These are phyloP conservation scores for Oryza longistaminata DNA, from an alignment of 176 grass and related monocot genomes.

Conservation along the genomic window DNA sequence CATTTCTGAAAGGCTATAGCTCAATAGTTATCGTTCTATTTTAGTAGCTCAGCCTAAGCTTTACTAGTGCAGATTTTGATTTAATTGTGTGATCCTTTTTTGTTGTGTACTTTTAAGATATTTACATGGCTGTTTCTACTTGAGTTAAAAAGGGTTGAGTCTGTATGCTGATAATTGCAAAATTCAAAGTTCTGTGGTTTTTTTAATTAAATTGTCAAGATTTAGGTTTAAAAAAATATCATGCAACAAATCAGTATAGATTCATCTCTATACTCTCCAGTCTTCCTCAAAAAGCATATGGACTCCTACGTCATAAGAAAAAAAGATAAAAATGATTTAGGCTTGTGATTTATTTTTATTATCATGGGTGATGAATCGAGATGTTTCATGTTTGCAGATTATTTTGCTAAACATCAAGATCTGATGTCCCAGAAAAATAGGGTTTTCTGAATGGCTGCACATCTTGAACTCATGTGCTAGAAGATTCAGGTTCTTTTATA, in stretches of 20 bases:
- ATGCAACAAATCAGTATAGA: neutral
- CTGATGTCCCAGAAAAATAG: neutral
- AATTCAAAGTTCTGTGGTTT: neutral
- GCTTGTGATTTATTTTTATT: neutral
- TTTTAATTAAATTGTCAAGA: neutral
- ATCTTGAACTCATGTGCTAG: neutral
- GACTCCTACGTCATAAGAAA: neutral
- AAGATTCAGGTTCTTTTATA: neutral
- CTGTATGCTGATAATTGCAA: neutral
- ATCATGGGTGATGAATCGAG: neutral
- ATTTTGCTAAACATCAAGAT: neutral
- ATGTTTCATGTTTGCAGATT: neutral
- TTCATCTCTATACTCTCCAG: neutral
- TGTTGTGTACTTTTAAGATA: neutral
- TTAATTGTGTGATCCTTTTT: neutral
- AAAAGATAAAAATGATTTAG: neutral
- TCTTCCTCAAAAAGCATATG: neutral
- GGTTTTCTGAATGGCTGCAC: neutral
- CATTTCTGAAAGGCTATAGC: neutral
- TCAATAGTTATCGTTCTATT: neutral
- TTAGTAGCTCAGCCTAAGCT: conserved; percentile 4
- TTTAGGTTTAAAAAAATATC: neutral
- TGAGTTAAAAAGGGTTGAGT: neutral
- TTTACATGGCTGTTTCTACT: neutral
- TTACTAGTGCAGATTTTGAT: neutral